Evolutionary conservation across 768 basidiomycete genomes (phyloP).

Genomic region (Gelatoporia subvermispora): DNA sequence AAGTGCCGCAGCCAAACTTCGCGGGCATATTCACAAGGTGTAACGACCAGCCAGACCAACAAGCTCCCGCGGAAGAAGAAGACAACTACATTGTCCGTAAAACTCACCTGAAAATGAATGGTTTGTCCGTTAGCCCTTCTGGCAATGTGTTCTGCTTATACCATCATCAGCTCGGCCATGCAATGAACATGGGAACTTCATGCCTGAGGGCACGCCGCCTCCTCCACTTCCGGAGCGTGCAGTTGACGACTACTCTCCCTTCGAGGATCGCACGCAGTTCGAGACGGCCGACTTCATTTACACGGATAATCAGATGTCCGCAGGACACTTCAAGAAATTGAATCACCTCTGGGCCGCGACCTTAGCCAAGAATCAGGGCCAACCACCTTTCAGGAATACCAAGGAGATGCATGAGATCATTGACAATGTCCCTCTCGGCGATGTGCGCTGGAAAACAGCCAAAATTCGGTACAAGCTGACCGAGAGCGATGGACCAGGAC

Average conservation of each 20-base stretch:
- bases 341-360: constrained; percentile 12
- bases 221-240: neutral
- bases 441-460: constrained; percentile 33
- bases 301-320: constrained; percentile 16
- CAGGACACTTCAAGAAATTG: constrained; percentile 2
- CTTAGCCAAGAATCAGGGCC: constrained; percentile 3
- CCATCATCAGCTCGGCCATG: too few relatives aligned
- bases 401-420: constrained; percentile 29
- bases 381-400: constrained; percentile 22
- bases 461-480: constrained; percentile 17
- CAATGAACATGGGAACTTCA: neutral
- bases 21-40: too few relatives aligned
- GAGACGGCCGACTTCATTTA: constrained; percentile 19
- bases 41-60: too few relatives aligned
- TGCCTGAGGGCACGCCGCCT: neutral
- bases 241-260: constrained; percentile 15
- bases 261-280: constrained; percentile 12
- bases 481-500: too few relatives aligned
- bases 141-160: too few relatives aligned
- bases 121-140: too few relatives aligned
- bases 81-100: too few relatives aligned
- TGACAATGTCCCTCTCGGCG: constrained; percentile 29
- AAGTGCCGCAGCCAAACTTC: too few relatives aligned
- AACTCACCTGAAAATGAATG: too few relatives aligned
- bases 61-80: too few relatives aligned